phyloP scores from a whole-genome alignment of 305 asterid species.

The Petunia hybrid region DNA sequence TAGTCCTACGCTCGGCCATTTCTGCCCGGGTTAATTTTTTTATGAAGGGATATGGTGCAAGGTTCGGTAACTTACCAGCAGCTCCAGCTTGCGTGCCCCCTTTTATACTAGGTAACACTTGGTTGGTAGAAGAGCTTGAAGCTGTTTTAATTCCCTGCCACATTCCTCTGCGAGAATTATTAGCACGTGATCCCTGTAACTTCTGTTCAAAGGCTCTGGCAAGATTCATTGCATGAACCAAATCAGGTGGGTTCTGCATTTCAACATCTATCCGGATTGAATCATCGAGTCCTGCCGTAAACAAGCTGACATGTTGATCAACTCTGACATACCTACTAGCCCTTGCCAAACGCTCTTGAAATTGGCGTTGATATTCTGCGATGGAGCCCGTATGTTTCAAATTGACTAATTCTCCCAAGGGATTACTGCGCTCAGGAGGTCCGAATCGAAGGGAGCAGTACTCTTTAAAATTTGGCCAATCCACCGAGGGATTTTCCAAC shows the following conservation, averaged over 20 bases:
- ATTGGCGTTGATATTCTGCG: conserved; percentile 12
- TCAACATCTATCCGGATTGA: conserved; percentile 16
- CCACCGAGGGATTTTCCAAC: background rate
- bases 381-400: background rate
- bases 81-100: background rate
- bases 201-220: background rate
- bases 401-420: background rate
- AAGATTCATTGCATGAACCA: conserved; percentile 7
- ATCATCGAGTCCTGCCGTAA: background rate
- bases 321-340: background rate
- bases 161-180: background rate
- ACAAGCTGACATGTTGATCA: background rate
- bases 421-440: background rate
- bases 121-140: background rate
- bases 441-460: background rate
- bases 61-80: background rate
- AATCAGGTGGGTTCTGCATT: conserved; percentile 5
- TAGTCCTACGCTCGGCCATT: background rate
- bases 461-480: background rate
- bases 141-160: background rate
- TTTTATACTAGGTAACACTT: background rate
- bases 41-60: background rate
- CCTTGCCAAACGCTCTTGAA: background rate
- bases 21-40: too few relatives aligned
- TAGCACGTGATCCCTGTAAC: background rate